Evolutionary conservation across 2,329 filamentous ascomycete genomes (phyloP), one percentile per base, ranked within the genome.

Genomic region (Botrytis byssoidea): DNA sequence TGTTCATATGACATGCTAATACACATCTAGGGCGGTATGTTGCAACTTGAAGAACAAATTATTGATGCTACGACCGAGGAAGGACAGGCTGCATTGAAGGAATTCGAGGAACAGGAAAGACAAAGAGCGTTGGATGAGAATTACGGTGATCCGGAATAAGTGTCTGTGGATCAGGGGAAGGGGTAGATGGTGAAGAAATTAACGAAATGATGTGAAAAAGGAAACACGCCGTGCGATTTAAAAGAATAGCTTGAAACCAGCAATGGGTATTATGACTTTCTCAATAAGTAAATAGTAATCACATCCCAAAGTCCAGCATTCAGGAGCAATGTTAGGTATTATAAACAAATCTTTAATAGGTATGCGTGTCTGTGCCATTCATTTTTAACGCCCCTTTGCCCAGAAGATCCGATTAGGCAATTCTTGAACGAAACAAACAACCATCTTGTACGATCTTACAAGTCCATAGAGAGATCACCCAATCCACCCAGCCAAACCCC

Each of bases 51-150:
- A 82, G 91, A 97, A 80, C 91, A 97, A 68, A 94, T 99, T 70
- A 97, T 99, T 78, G 96, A 99, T 83, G 93, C 94, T 1, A 99
- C 94, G 64, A 97, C 95, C 3, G 91, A 94, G 80, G 91, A 96
- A 81, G 95, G 95, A 4, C 88, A 91, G 85, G 89, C 91, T 81
- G 90, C 91, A 80, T 86, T 95, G 78, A 91, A 92, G 83, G 89
- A 94, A 77, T 88, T 97, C 74, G 91, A 94, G 82, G 86, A 88
- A 40, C 85, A 88, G 76, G 86, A 85, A 77, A 81, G 79, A 73
- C 70, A n/a, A 72, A 66, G 61, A 63, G 75, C 69, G 44, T 72
- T 77, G 37, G 73, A 76, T 16, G 77, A 79, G 48, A 79, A 80
- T 55, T 80, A 81, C 74, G 76, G 79, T 63, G 81, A 83, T 72